Percentiles rank a stretch among this genome's conserved stretches.
phyloP scores from a whole-genome alignment of 345 rosid genomes.

The Aethionema arabicum region DNA sequence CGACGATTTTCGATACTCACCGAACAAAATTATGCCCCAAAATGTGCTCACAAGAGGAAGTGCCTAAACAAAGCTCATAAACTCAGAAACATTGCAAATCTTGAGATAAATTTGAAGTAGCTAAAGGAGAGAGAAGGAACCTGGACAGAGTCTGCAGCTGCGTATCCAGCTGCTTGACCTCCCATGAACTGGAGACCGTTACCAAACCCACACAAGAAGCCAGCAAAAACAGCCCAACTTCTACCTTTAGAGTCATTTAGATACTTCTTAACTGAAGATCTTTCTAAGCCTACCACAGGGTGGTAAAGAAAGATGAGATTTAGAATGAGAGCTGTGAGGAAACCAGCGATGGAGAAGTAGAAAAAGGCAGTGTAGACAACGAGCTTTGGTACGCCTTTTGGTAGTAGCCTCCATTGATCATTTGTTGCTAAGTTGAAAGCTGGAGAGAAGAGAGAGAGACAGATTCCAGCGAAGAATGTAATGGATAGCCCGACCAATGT shows the following conservation, averaged over 20 bases:
- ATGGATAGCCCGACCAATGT: constrained; percentile 51
- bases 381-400: constrained; percentile 66
- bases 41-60: constrained; percentile 89
- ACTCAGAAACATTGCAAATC: constrained; percentile 9
- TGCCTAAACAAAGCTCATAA: constrained; percentile 49
- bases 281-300: constrained; percentile 56
- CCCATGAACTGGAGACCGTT: constrained; percentile 89
- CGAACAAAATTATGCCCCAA: constrained; percentile 78
- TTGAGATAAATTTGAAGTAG: not conserved
- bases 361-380: constrained; percentile 75
- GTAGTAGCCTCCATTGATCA: constrained; percentile 76
- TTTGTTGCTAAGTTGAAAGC: constrained; percentile 85
- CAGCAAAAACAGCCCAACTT: constrained; percentile 77
- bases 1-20: constrained; percentile 79
- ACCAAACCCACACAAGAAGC: constrained; percentile 76
- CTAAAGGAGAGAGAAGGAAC: constrained; percentile 32
- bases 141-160: constrained; percentile 87
- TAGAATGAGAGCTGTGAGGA: constrained; percentile 52
- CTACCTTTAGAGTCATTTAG: constrained; percentile 66
- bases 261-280: constrained; percentile 63
- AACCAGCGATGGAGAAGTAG: constrained; percentile 72
- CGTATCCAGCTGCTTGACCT: constrained; percentile 92
- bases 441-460: constrained; percentile 81
- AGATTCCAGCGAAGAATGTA: constrained; percentile 65
- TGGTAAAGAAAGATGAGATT: constrained; percentile 64